Base-by-base conservation (phyloP, 2,329 filamentous ascomycete genomes). In the Xylaria sp. region DNA sequence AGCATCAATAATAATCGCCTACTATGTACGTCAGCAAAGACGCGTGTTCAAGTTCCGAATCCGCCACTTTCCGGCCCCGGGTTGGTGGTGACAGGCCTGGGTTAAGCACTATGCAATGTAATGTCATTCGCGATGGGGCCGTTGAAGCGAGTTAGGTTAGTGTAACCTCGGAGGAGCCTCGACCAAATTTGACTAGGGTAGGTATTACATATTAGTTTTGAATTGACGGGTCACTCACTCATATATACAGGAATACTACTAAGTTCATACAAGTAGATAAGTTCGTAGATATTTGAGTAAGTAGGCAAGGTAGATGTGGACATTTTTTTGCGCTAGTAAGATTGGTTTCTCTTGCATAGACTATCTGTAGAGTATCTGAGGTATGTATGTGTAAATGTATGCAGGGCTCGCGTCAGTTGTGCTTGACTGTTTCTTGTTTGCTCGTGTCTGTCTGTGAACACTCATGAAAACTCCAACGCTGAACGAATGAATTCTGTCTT, bases 21-120 rank as follows among this genome's bases (percentile, higher is more conserved):
- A 18, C 27, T 29, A 29, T 16, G 3, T 60, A 51, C 59, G 32
- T 57, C 59, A 44, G 44, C 50, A 53, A 21, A 66, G 64, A 66
- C 64, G 64, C 64, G 64, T 62, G 59, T 35, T n/a, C 44, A 48
- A 35, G 21, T 44, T 35, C 35, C 47, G 32, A 62, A 23, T 21
- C 29, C 51, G 44, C 51, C 44, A 58, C 59, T n/a, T 25, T 5
- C 18, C 32, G 37, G 53, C n/a, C 42, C 42, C 10, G 18, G 25
- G 8, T 50, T 5, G 18, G 47, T 16, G 23, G 47, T 16, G 40
- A 18, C 40, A 5, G 40, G 12, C 10, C 32, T 35, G 4, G 32
- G 10, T 35, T 35, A 8, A 35, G 32, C 32, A 35, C 32, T 35
- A 35, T 35, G 32, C 32, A 35, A 35, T 35, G 32, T 35, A 35